phyloP scores from a whole-genome alignment of 75 land plant genomes.

The Picea glauca region DNA sequence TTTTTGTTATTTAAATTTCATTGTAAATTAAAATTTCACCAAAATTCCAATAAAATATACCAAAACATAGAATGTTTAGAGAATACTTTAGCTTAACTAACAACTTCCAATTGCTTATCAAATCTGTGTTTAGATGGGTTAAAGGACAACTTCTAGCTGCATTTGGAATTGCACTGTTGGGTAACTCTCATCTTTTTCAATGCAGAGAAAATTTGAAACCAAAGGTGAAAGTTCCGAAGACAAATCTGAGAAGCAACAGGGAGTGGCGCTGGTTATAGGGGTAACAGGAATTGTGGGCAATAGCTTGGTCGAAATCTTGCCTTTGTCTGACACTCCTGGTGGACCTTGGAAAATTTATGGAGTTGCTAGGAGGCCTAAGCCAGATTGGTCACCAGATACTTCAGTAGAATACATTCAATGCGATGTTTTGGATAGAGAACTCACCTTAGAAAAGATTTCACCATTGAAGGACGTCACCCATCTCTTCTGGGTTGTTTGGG shows the following conservation, averaged over 20 bases:
- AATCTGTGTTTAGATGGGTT: no score
- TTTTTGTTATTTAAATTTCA: no score
- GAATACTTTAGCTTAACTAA: background rate
- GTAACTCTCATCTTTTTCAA: background rate
- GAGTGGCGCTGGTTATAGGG: constrained; percentile 49
- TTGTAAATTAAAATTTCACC: no score
- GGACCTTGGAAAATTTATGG: constrained; percentile 84
- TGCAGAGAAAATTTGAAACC: background rate
- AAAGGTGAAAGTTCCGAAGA: background rate
- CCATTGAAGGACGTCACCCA: constrained; percentile 67
- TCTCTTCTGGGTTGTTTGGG: constrained; percentile 68
- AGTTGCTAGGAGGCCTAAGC: constrained; percentile 47
- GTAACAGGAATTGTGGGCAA: constrained; percentile 78
- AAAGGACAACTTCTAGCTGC: background rate
- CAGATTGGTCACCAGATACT: constrained; percentile 13
- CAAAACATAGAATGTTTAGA: no score
- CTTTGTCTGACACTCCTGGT: constrained; percentile 52
- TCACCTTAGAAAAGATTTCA: constrained; percentile 45
- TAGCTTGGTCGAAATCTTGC: constrained; percentile 70
- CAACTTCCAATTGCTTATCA: background rate
- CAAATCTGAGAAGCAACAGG: background rate
- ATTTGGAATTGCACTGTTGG: background rate
- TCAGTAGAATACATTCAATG: constrained; percentile 49
- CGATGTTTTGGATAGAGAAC: constrained; percentile 42
- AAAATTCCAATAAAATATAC: no score